Evolutionary conservation across 352 stramenopile genomes (phyloP).

Genomic region (Globisporangium uncinulatum): DNA sequence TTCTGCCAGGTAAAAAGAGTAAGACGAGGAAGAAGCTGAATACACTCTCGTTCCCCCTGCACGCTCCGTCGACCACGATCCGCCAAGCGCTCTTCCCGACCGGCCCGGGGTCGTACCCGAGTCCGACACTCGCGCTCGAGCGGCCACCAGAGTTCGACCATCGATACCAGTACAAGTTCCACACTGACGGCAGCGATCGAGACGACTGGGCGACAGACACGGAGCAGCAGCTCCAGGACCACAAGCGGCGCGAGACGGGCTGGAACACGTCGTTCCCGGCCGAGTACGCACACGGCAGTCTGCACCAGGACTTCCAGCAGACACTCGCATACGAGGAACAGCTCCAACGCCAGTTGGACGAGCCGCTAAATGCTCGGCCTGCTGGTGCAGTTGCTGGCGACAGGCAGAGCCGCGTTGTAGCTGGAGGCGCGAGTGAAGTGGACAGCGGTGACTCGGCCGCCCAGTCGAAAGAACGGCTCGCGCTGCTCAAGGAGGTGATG

Average conservation of each 20-base stretch:
- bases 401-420: background rate
- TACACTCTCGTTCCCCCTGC: constrained; percentile 22
- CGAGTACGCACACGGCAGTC: constrained; percentile 40
- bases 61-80: constrained; percentile 29
- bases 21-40: constrained; percentile 25
- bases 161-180: constrained; percentile 11
- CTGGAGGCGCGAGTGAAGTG: background rate
- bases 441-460: background rate
- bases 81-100: constrained; percentile 38
- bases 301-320: constrained; percentile 36
- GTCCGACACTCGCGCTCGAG: constrained; percentile 19
- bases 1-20: constrained; percentile 7
- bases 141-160: constrained; percentile 11
- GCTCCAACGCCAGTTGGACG: constrained; percentile 17
- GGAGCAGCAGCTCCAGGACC: constrained; percentile 15
- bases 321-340: constrained; percentile 64
- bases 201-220: constrained; percentile 2
- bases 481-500: constrained; percentile 49
- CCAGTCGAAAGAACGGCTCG: constrained; percentile 25
- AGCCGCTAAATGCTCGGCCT: constrained; percentile 9
- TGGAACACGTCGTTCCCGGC: constrained; percentile 70
- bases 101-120: constrained; percentile 36
- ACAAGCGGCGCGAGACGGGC: constrained; percentile 54
- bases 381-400: background rate
- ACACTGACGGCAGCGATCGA: constrained; percentile 3